These are phyloP conservation scores for Taiozyma onychis DNA, from an alignment of 1,139 yeast species.

Conservation along the genomic window DNA sequence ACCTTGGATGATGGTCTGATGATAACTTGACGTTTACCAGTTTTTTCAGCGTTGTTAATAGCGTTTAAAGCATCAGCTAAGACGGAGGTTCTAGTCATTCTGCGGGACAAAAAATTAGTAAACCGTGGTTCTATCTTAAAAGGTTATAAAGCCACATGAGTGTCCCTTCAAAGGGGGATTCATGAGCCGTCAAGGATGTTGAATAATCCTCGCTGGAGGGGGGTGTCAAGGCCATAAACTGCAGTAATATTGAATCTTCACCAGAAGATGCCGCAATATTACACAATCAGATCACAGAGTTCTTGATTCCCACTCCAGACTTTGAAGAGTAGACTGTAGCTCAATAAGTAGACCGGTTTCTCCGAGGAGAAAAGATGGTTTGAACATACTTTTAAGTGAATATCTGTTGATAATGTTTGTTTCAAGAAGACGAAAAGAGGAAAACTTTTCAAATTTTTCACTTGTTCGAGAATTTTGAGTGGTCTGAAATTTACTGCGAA, in stretches of 20 bases:
- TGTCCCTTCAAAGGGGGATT: conserved; percentile 34
- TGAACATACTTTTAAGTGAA: background rate
- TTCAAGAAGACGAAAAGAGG: background rate
- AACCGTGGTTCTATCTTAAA: background rate
- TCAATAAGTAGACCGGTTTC: conserved; percentile 7
- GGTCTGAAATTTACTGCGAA: background rate
- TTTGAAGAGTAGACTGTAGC: conserved; percentile 12
- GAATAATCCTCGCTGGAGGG: conserved; percentile 22
- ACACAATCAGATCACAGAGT: conserved; percentile 10
- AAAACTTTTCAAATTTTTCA: background rate
- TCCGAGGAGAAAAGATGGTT: background rate
- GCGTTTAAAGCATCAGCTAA: conserved; percentile 98
- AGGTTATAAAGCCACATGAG: conserved; percentile 33
- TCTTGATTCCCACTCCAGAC: conserved; percentile 24
- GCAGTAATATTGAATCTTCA: conserved; percentile 16
- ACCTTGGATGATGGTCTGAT: conserved; percentile 99
- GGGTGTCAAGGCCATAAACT: conserved; percentile 29
- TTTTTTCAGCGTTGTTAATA: conserved; percentile 98
- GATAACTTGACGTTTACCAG: conserved; percentile 99
- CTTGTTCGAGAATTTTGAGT: background rate
- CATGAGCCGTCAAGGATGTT: conserved; percentile 29
- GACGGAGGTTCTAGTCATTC: conserved; percentile 97
- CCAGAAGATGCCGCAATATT: conserved; percentile 12
- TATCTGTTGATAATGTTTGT: background rate
- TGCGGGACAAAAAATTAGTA: conserved; percentile 21